These are phyloP conservation scores for Hyaloscypha bicolor DNA, from an alignment of 495 filamentous ascomycete genomes.

Conservation along the genomic window DNA sequence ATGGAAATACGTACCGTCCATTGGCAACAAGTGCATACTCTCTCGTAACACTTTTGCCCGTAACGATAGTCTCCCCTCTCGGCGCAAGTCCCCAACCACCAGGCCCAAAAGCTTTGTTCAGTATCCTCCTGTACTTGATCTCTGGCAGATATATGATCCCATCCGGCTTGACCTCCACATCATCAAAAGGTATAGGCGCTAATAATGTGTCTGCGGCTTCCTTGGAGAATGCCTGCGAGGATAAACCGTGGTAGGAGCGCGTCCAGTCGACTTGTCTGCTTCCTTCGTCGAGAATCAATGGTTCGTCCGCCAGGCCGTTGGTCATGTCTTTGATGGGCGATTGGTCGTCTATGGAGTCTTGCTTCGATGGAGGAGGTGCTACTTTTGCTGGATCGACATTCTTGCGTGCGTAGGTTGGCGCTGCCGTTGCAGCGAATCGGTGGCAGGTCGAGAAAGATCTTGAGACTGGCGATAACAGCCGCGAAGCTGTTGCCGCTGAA, in stretches of 20 bases:
- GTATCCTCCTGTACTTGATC: slow-evolving; percentile 95
- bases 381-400: slow-evolving; percentile 15
- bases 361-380: slow-evolving; percentile 11
- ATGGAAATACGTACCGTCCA: slow-evolving; percentile 68
- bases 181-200: slow-evolving; percentile 64
- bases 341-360: slow-evolving; percentile 20
- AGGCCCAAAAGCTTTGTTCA: slow-evolving; percentile 91
- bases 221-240: slow-evolving; percentile 70
- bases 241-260: slow-evolving; percentile 88
- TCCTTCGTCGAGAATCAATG: slow-evolving; percentile 35
- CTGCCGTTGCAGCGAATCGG: slow-evolving; percentile 24
- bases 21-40: slow-evolving; percentile 92
- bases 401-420: slow-evolving; percentile 26
- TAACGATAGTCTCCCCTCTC: slow-evolving; percentile 87
- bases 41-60: slow-evolving; percentile 82
- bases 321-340: slow-evolving; percentile 36
- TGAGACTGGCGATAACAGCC: not conserved
- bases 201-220: slow-evolving; percentile 76
- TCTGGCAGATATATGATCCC: slow-evolving; percentile 96
- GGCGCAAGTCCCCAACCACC: slow-evolving; percentile 95
- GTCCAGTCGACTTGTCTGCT: slow-evolving; percentile 74
- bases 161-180: slow-evolving; percentile 96
- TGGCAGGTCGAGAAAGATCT: slow-evolving; percentile 18
- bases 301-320: slow-evolving; percentile 36
- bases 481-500: not conserved